A percentile compares a stretch with the other conserved stretches of the same genome.
These are phyloP conservation scores for Arthrobotrys megalospora DNA, from an alignment of 2,329 filamentous ascomycete species.

Conservation along the genomic window DNA sequence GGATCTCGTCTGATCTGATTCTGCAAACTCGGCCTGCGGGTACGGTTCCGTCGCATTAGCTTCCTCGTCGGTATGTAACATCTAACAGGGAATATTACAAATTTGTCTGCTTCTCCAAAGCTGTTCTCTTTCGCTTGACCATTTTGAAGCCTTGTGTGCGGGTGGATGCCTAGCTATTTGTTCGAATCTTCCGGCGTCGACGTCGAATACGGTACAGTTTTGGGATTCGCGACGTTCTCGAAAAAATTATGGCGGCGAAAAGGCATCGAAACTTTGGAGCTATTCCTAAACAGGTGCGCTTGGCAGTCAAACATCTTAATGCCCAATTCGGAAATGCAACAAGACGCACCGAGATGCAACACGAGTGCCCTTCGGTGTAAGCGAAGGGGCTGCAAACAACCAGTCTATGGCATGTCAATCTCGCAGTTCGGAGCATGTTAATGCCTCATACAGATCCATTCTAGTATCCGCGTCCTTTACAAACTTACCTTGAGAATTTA, in stretches of 20 bases:
- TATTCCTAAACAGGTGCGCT: background rate
- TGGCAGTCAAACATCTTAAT: background rate
- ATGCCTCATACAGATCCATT: conserved; percentile 2
- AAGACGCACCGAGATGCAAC: conserved; percentile 4
- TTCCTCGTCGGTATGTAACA: conserved; percentile 14
- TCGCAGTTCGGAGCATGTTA: conserved; percentile 25
- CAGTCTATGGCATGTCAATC: conserved; percentile 3
- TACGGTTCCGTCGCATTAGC: conserved; percentile 35
- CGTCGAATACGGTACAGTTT: conserved; percentile 4
- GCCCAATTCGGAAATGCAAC: conserved; percentile 30
- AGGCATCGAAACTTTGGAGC: background rate
- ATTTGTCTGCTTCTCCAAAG: conserved; percentile 64
- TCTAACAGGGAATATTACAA: conserved; percentile 56
- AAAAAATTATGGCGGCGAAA: conserved; percentile 21
- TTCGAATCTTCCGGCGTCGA: conserved; percentile 19
- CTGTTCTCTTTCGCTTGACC: conserved; percentile 64
- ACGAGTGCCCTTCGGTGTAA: background rate
- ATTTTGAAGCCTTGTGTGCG: conserved; percentile 43
- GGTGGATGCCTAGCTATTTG: conserved; percentile 23
- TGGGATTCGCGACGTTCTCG: conserved; percentile 25
- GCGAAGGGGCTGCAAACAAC: background rate
- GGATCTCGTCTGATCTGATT: conserved; percentile 65
- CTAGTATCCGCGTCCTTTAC: background rate
- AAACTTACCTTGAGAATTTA: background rate
- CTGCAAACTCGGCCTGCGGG: conserved; percentile 63